Evolutionary conservation across 768 basidiomycete species (phyloP).

Genomic region (Scleroderma citrinum): DNA sequence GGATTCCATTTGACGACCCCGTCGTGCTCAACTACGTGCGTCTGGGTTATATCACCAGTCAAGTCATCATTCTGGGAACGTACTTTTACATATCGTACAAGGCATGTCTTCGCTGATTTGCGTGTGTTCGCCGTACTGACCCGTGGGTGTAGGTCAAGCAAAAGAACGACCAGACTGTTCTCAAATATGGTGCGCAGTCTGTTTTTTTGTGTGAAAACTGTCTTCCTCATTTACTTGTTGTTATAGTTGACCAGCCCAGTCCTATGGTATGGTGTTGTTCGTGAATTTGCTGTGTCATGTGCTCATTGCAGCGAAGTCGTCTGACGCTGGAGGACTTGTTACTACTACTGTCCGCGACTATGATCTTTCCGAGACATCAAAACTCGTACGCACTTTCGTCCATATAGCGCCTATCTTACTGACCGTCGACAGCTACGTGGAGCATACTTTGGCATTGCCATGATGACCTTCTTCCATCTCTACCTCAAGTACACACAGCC

Average conservation of each 20-base stretch:
- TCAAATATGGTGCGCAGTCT: slow-evolving; percentile 79
- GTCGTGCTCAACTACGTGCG: slow-evolving; percentile 77
- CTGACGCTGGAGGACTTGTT: slow-evolving; percentile 65
- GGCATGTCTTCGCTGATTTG: slow-evolving; percentile 31
- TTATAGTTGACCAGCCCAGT: slow-evolving; percentile 63
- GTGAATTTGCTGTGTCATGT: background rate
- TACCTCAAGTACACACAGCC: slow-evolving; percentile 97
- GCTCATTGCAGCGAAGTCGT: slow-evolving; percentile 34
- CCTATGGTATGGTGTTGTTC: slow-evolving; percentile 58
- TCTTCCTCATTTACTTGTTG: slow-evolving; percentile 5
- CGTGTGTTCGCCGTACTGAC: background rate
- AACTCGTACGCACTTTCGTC: slow-evolving; percentile 51
- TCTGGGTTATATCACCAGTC: slow-evolving; percentile 72
- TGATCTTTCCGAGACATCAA: slow-evolving; percentile 82
- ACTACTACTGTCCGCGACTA: slow-evolving; percentile 95
- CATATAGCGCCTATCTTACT: slow-evolving; percentile 12
- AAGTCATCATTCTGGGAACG: slow-evolving; percentile 60
- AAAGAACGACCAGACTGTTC: slow-evolving; percentile 92
- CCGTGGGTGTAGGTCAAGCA: slow-evolving; percentile 62
- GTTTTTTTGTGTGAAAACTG: background rate
- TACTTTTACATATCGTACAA: slow-evolving; percentile 79
- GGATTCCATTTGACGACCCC: slow-evolving; percentile 88
- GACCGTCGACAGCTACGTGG: slow-evolving; percentile 44
- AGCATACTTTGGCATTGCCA: slow-evolving; percentile 70
- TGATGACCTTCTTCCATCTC: slow-evolving; percentile 89